Conservation (phyloP, 208 protist species). For the Acanthamoeba castellanii region DNA sequence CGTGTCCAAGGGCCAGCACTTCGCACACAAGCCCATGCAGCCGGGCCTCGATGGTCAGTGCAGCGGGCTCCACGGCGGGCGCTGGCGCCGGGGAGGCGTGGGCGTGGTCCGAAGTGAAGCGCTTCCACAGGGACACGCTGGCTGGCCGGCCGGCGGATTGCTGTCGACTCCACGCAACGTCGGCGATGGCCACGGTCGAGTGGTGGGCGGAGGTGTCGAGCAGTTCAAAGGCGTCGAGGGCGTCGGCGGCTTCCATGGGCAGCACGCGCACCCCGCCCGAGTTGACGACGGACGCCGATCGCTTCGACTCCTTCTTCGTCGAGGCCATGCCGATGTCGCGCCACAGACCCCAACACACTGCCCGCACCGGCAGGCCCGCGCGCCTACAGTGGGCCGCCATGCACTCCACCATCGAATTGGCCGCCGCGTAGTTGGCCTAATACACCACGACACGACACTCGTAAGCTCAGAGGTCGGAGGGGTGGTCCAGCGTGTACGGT, state of each 20-base stretch:
- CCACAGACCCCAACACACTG: constrained; percentile 82
- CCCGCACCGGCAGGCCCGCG: constrained; percentile 77
- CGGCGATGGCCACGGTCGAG: constrained; percentile 5
- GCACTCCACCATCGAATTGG: constrained; percentile 82
- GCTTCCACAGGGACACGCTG: constrained; percentile 29
- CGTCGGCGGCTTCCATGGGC: constrained; percentile 10
- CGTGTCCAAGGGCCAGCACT: neutral
- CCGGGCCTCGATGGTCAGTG: neutral
- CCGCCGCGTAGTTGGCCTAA: constrained; percentile 85
- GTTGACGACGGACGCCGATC: neutral
- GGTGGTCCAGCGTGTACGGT: no score
- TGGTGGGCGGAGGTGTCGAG: neutral
- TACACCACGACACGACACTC: constrained; percentile 4
- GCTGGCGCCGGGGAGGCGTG: neutral
- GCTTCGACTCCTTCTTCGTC: no score
- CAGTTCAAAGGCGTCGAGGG: neutral
- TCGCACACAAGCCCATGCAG: constrained; percentile 31
- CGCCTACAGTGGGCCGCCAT: constrained; percentile 66
- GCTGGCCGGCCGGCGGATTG: neutral
- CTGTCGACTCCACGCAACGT: neutral
- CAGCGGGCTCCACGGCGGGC: neutral
- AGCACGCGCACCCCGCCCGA: constrained; percentile 19
- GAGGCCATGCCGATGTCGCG: constrained; percentile 82
- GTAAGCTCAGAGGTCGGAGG: no score
- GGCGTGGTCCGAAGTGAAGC: neutral